These are phyloP conservation scores for Tubosaeta sp. DNA, from an alignment of 768 basidiomycete genomes.

Conservation along the genomic window DNA sequence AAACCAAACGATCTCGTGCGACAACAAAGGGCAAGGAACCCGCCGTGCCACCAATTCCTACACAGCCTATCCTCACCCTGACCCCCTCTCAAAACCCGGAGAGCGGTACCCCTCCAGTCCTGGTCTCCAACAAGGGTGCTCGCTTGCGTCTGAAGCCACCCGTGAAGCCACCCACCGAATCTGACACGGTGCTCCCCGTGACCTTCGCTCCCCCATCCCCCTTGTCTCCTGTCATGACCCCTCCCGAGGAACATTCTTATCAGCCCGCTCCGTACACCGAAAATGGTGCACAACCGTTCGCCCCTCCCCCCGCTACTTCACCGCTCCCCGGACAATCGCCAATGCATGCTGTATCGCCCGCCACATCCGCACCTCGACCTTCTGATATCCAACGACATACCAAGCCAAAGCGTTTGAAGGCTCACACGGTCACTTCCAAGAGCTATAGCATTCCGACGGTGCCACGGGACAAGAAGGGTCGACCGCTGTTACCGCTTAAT, in stretches of 20 bases:
- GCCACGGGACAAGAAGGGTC: slow-evolving; percentile 65
- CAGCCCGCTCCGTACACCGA: slow-evolving; percentile 19
- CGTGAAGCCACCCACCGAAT: slow-evolving; percentile 25
- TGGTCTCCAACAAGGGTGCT: slow-evolving; percentile 46
- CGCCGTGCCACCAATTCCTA: slow-evolving; percentile 15
- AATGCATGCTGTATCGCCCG: slow-evolving; percentile 13
- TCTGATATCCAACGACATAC: slow-evolving; percentile 37
- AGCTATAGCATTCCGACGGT: slow-evolving; percentile 76
- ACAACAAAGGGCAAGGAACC: slow-evolving; percentile 39
- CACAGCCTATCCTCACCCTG: slow-evolving; percentile 27
- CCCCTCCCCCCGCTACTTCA: slow-evolving; percentile 13
- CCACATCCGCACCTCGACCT: slow-evolving; percentile 20
- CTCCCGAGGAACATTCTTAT: slow-evolving; percentile 32
- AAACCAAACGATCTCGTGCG: slow-evolving; percentile 30
- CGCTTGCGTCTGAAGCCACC: slow-evolving; percentile 49
- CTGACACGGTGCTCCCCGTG: slow-evolving; percentile 12
- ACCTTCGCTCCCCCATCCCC: slow-evolving; percentile 27
- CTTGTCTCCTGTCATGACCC: slow-evolving; percentile 33
- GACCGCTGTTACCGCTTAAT: slow-evolving; percentile 71
- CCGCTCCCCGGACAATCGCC: slow-evolving; percentile 23
- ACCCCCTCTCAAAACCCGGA: slow-evolving; percentile 21
- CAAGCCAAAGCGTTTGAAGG: slow-evolving; percentile 75
- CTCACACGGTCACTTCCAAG: slow-evolving; percentile 76
- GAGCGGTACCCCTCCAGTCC: slow-evolving; percentile 25
- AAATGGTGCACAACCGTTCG: slow-evolving; percentile 21